Evolutionary conservation across 306 rosid genomes (phyloP).

Genomic region (Glycine soja): DNA sequence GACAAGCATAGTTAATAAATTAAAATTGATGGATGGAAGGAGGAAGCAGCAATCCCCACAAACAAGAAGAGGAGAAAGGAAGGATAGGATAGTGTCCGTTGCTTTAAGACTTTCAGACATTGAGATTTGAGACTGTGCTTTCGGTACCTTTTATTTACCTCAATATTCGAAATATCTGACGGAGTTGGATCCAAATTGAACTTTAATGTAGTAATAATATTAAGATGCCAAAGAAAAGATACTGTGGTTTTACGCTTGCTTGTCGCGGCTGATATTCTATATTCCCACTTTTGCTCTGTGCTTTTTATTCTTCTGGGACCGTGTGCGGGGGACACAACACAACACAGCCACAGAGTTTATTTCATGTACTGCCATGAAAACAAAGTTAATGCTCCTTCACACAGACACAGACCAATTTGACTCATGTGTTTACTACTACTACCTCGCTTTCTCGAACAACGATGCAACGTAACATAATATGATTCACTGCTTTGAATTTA

Average conservation of each 20-base stretch:
- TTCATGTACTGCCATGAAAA: constrained; percentile 21
- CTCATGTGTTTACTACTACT: neutral
- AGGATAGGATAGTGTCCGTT: constrained; percentile 28
- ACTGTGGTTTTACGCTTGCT: constrained; percentile 44
- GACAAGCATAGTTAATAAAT: neutral
- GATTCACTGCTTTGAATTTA: neutral
- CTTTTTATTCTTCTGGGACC: constrained; percentile 41
- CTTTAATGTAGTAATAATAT: constrained; percentile 35
- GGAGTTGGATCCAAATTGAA: constrained; percentile 31
- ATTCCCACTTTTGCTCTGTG: constrained; percentile 41
- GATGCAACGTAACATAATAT: constrained; percentile 22
- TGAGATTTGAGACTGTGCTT: constrained; percentile 46
- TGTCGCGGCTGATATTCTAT: constrained; percentile 49
- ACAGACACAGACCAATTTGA: constrained; percentile 26
- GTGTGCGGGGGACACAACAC: constrained; percentile 42
- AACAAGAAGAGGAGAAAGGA: constrained; percentile 8
- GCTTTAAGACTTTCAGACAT: constrained; percentile 45
- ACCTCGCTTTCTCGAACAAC: constrained; percentile 48
- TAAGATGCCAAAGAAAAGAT: constrained; percentile 27
- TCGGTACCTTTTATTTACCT: constrained; percentile 45
- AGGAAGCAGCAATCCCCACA: constrained; percentile 34
- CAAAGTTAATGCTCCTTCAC: constrained; percentile 2
- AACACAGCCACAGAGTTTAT: neutral
- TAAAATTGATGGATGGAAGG: constrained; percentile 1
- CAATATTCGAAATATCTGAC: constrained; percentile 26